phyloP scores from a whole-genome alignment of 306 rosid species.

The Rosa persica region DNA sequence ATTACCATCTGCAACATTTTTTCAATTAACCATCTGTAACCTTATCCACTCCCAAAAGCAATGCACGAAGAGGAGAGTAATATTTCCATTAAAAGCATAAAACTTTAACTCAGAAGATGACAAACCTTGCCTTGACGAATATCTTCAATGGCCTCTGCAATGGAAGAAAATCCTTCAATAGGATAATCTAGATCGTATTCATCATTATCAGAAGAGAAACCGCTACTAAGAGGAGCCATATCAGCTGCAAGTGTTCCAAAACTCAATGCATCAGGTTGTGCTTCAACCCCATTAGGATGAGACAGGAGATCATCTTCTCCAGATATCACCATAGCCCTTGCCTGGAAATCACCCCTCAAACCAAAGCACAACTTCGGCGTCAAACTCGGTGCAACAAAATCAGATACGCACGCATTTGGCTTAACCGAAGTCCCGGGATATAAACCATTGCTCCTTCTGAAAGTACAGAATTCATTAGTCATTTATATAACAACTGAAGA shows the following conservation, averaged over 20 bases:
- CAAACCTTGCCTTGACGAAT: slow-evolving; percentile 81
- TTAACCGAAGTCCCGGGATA: slow-evolving; percentile 1
- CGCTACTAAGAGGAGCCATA: slow-evolving; percentile 17
- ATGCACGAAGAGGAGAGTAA: background rate
- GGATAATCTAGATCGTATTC: slow-evolving; percentile 66
- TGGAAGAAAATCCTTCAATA: slow-evolving; percentile 68
- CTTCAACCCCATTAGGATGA: slow-evolving; percentile 25
- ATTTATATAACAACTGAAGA: background rate
- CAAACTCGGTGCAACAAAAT: slow-evolving; percentile 16
- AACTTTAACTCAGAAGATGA: slow-evolving; percentile 11
- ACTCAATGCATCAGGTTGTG: slow-evolving; percentile 26
- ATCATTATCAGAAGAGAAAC: slow-evolving; percentile 28
- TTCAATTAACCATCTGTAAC: slow-evolving; percentile 21
- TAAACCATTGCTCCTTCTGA: slow-evolving; percentile 16
- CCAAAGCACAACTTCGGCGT: slow-evolving; percentile 25
- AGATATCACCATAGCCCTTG: slow-evolving; percentile 36
- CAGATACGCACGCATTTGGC: slow-evolving; percentile 17
- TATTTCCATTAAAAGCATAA: background rate
- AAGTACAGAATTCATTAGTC: background rate
- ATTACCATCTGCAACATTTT: slow-evolving; percentile 64
- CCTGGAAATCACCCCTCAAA: slow-evolving; percentile 27
- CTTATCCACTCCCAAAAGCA: slow-evolving; percentile 8
- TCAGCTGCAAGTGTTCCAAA: slow-evolving; percentile 39
- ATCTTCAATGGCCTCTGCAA: slow-evolving; percentile 78
- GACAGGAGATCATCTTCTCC: slow-evolving; percentile 50